Evolutionary conservation across 768 basidiomycete genomes (phyloP).

Genomic region (Tylopilus balloui): DNA sequence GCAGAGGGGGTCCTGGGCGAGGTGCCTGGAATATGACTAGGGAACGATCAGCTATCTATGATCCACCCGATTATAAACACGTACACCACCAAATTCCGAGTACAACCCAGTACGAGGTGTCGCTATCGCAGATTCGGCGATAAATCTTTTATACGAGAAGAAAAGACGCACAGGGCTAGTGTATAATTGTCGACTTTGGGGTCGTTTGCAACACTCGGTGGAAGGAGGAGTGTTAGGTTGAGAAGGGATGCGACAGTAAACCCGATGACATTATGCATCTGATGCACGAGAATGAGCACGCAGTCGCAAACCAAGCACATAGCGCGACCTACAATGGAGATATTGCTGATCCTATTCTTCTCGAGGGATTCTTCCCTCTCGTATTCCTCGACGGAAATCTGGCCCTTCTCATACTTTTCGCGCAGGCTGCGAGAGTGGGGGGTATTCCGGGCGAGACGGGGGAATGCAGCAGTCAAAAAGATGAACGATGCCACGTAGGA

Average conservation of each 20-base stretch:
- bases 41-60: not conserved
- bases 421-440: conserved; percentile 51
- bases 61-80: conserved; percentile 19
- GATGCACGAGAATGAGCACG: not conserved
- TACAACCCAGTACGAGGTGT: conserved; percentile 73
- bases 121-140: conserved; percentile 34
- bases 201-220: conserved; percentile 39
- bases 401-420: conserved; percentile 54
- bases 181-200: conserved; percentile 72
- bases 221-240: conserved; percentile 67
- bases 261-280: conserved; percentile 77
- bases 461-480: conserved; percentile 76
- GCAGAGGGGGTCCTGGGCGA: conserved; percentile 73
- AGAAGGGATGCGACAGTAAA: conserved; percentile 61
- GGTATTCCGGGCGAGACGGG: conserved; percentile 77
- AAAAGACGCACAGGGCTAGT: conserved; percentile 52
- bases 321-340: conserved; percentile 60
- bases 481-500: conserved; percentile 77
- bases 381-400: conserved; percentile 57
- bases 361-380: conserved; percentile 74
- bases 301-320: not conserved
- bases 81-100: conserved; percentile 86
- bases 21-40: conserved; percentile 83
- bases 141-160: not conserved
- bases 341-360: conserved; percentile 82